Percentiles rank a stretch among this genome's conserved stretches.
phyloP scores from a whole-genome alignment of 768 basidiomycete species.

The Paxillus involutus region DNA sequence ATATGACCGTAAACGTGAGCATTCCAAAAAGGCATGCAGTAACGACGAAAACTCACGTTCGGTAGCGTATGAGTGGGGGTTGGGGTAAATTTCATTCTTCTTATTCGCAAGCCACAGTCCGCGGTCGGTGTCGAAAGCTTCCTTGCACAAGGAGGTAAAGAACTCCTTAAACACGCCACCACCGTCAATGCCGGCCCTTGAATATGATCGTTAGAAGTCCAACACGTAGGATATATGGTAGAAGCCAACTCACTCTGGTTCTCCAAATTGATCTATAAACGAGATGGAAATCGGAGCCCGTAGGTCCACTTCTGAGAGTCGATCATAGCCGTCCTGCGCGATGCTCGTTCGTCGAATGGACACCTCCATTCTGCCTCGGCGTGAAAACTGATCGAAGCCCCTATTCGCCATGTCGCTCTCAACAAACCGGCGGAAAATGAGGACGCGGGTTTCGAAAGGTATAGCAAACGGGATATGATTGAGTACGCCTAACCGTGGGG shows the following conservation, averaged over 20 bases:
- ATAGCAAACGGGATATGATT: constrained; percentile 97
- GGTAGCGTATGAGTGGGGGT: constrained; percentile 87
- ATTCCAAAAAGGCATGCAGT: background rate
- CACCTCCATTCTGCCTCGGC: constrained; percentile 22
- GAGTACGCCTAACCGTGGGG: constrained; percentile 82
- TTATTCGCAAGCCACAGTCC: constrained; percentile 91
- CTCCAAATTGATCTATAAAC: constrained; percentile 90
- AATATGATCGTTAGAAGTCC: constrained; percentile 1
- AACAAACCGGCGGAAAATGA: constrained; percentile 86
- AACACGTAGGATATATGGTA: background rate
- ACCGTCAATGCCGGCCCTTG: constrained; percentile 88
- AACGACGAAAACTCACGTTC: constrained; percentile 54
- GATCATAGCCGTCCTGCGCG: constrained; percentile 90
- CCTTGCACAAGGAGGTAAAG: constrained; percentile 87
- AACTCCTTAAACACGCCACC: constrained; percentile 99
- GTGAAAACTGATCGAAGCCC: constrained; percentile 15
- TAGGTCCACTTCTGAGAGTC: constrained; percentile 72
- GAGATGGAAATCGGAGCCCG: constrained; percentile 84
- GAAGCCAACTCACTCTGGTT: constrained; percentile 65
- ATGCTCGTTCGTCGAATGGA: constrained; percentile 64
- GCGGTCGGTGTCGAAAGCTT: constrained; percentile 92
- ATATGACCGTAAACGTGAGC: background rate
- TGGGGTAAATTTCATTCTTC: constrained; percentile 94
- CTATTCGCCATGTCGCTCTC: constrained; percentile 50
- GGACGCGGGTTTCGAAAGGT: constrained; percentile 88